These are phyloP conservation scores for Aspergillus sp. DNA, from an alignment of 2,329 filamentous ascomycete genomes.

Conservation along the genomic window DNA sequence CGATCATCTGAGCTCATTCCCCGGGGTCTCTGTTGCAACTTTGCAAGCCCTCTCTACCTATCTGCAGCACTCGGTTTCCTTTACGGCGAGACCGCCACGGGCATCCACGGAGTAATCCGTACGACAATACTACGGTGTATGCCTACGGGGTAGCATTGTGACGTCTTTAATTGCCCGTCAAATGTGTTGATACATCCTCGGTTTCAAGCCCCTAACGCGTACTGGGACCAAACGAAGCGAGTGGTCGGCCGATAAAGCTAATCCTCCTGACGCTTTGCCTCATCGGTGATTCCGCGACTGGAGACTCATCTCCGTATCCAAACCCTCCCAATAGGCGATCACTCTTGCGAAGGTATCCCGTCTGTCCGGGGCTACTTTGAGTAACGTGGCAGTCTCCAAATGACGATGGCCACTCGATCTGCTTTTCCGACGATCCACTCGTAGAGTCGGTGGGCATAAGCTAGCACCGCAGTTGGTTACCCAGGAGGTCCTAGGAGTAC, in stretches of 20 bases:
- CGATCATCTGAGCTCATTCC: not conserved
- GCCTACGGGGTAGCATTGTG: not conserved
- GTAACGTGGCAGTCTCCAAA: slow-evolving; percentile 2
- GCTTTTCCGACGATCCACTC: slow-evolving; percentile 1
- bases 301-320: not conserved
- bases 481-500: not conserved
- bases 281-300: not conserved
- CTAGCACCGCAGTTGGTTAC: not conserved
- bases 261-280: not conserved
- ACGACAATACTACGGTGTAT: no score
- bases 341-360: not conserved
- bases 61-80: no score
- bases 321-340: slow-evolving; percentile 1
- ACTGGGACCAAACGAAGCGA: not conserved
- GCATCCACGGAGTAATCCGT: no score
- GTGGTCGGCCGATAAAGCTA: not conserved
- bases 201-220: not conserved
- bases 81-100: no score
- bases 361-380: not conserved
- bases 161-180: not conserved
- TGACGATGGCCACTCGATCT: not conserved
- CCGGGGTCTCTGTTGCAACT: not conserved
- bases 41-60: no score
- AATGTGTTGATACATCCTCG: not conserved
- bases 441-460: not conserved